Percentiles rank a stretch among this genome's conserved stretches.
These are phyloP conservation scores for Datura wrightii DNA, from an alignment of 257 asterid species.

Conservation along the genomic window DNA sequence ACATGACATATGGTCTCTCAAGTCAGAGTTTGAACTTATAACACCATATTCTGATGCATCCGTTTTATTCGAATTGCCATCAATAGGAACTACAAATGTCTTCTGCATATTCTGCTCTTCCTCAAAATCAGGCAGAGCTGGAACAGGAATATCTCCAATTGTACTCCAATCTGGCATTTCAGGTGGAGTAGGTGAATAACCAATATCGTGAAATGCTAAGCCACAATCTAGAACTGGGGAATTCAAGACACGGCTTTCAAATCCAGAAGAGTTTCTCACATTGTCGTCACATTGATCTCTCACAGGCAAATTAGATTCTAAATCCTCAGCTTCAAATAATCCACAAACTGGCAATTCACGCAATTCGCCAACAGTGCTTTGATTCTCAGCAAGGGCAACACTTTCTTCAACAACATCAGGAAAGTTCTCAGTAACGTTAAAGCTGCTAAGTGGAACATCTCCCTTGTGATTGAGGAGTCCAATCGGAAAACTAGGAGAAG, in stretches of 20 bases:
- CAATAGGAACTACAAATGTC: conserved; percentile 38
- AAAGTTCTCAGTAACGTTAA: conserved; percentile 37
- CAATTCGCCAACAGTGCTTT: conserved; percentile 34
- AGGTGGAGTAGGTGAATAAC: conserved; percentile 45
- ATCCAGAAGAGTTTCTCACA: conserved; percentile 44
- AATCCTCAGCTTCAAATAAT: conserved; percentile 46
- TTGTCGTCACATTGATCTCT: conserved; percentile 33
- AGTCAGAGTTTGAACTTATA: conserved; percentile 35
- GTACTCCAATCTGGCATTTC: conserved; percentile 51
- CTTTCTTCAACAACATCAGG: conserved; percentile 37
- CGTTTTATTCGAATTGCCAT: conserved; percentile 33
- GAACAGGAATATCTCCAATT: conserved; percentile 40
- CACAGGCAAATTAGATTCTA: conserved; percentile 34
- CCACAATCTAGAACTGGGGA: conserved; percentile 37
- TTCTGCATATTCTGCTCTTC: conserved; percentile 38
- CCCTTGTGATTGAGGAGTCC: conserved; percentile 40
- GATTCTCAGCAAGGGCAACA: conserved; percentile 38
- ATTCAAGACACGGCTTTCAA: conserved; percentile 36
- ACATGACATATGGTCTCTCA: conserved; percentile 36
- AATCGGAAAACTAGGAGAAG: conserved; percentile 37
- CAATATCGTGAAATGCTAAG: conserved; percentile 49
- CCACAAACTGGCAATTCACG: conserved; percentile 39
- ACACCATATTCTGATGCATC: conserved; percentile 35
- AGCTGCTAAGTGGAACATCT: conserved; percentile 34
- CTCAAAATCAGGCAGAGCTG: conserved; percentile 44